A percentile compares a stretch with the other conserved stretches of the same genome.
These are phyloP conservation scores for Lagenaria siceraria DNA, from an alignment of 306 rosid species.

Conservation along the genomic window DNA sequence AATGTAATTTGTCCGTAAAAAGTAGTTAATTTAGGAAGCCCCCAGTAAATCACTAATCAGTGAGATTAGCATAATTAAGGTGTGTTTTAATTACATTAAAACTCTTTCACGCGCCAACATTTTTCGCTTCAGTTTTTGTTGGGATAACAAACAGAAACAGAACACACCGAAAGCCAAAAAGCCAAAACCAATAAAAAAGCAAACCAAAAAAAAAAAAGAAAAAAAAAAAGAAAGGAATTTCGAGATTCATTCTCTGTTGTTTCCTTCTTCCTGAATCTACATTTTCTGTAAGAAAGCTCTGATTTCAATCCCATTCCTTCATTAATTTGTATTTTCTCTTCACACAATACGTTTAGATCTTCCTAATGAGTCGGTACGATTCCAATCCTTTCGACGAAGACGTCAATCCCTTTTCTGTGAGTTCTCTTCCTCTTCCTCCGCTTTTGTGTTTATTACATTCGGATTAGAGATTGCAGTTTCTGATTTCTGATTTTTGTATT, in stretches of 20 bases:
- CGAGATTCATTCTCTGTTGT: neutral
- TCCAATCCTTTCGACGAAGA: slow-evolving; percentile 56
- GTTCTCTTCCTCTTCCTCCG: slow-evolving; percentile 10
- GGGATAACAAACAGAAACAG: slow-evolving; percentile 13
- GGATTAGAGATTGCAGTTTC: neutral
- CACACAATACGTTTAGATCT: slow-evolving; percentile 11
- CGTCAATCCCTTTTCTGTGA: slow-evolving; percentile 59
- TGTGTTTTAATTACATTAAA: neutral
- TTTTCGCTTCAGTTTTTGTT: slow-evolving; percentile 12
- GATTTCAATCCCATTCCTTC: neutral
- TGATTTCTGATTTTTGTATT: neutral
- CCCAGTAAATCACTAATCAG: neutral
- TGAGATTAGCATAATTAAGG: neutral
- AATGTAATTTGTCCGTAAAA: too few species aligned
- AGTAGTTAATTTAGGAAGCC: neutral
- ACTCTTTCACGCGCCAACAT: slow-evolving; percentile 4
- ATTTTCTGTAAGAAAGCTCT: neutral
- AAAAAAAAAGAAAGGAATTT: neutral
- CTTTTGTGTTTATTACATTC: neutral
- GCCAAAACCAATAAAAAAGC: neutral
- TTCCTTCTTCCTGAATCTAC: neutral
- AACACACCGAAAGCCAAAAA: slow-evolving; percentile 4
- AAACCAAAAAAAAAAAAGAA: neutral
- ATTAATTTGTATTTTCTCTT: neutral
- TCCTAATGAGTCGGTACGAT: slow-evolving; percentile 48